phyloP scores from a whole-genome alignment of 768 basidiomycete species.

The Ramaria rubella region DNA sequence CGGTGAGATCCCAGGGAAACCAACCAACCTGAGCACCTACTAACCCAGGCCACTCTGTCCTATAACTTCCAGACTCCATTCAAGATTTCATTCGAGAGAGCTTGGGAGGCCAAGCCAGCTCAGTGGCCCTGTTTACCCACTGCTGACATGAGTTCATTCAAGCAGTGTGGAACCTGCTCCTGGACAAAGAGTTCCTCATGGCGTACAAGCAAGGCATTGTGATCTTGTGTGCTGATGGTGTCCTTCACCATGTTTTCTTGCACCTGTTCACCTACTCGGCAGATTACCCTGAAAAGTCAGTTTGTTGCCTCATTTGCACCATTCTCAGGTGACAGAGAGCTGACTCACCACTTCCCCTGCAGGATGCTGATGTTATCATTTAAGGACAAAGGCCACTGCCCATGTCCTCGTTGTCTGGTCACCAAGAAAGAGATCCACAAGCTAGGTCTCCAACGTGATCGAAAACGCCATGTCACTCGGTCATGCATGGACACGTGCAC shows the following conservation, averaged over 20 bases:
- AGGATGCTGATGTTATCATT: conserved; percentile 34
- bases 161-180: conserved; percentile 19
- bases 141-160: conserved; percentile 26
- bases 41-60: neutral
- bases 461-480: neutral
- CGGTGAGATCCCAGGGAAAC: conserved; percentile 26
- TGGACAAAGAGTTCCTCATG: conserved; percentile 19
- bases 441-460: conserved; percentile 24
- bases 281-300: conserved; percentile 34
- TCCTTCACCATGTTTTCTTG: conserved; percentile 20
- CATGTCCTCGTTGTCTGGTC: conserved; percentile 34
- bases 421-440: conserved; percentile 22
- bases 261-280: conserved; percentile 26
- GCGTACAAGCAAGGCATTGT: conserved; percentile 24
- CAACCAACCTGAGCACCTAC: neutral
- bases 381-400: conserved; percentile 32
- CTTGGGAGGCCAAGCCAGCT: conserved; percentile 3
- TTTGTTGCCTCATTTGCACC: conserved; percentile 6
- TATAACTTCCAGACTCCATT: conserved; percentile 27
- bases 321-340: neutral
- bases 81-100: conserved; percentile 21
- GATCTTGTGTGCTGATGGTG: conserved; percentile 21
- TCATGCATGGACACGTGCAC: conserved; percentile 13
- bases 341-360: neutral
- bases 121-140: conserved; percentile 14